These are phyloP conservation scores for Cyclostephanos invisitatus DNA, from an alignment of 108 stramenopile species.

Conservation along the genomic window DNA sequence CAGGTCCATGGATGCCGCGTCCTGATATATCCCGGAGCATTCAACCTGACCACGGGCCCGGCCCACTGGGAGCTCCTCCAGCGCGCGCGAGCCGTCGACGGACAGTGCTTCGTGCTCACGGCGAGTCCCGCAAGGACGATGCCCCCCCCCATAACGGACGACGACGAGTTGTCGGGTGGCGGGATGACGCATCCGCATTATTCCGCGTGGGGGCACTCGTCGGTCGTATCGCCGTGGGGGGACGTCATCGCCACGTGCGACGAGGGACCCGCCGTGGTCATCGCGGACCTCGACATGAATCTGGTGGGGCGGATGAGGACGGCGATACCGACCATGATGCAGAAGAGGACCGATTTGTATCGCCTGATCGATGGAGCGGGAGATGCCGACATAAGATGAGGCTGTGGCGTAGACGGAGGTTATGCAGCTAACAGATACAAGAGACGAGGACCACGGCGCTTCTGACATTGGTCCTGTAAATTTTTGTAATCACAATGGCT, in stretches of 20 bases:
- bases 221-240: conserved; percentile 96
- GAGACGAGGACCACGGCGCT: too few relatives aligned
- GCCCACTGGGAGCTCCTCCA: conserved; percentile 99
- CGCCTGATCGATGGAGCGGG: conserved; percentile 39
- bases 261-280: conserved; percentile 79
- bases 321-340: conserved; percentile 73
- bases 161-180: conserved; percentile 5
- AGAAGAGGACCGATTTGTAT: conserved; percentile 83
- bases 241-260: conserved; percentile 91
- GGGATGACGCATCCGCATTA: conserved; percentile 82
- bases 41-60: conserved; percentile 98
- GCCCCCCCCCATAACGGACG: conserved; percentile 27
- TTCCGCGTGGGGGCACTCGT: conserved; percentile 99
- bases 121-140: conserved; percentile 93
- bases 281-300: conserved; percentile 91
- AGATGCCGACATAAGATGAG: background rate
- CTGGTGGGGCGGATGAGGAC: conserved; percentile 80
- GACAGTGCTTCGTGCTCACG: conserved; percentile 94
- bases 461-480: too few relatives aligned
- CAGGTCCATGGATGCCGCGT: conserved; percentile 75
- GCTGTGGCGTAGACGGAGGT: too few relatives aligned
- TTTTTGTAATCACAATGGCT: too few relatives aligned
- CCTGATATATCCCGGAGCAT: conserved; percentile 95
- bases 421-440: too few relatives aligned
- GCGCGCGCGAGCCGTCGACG: conserved; percentile 95